Evolutionary conservation across 2,329 filamentous ascomycete genomes (phyloP).

Genomic region (Verticillium tricorpus): DNA sequence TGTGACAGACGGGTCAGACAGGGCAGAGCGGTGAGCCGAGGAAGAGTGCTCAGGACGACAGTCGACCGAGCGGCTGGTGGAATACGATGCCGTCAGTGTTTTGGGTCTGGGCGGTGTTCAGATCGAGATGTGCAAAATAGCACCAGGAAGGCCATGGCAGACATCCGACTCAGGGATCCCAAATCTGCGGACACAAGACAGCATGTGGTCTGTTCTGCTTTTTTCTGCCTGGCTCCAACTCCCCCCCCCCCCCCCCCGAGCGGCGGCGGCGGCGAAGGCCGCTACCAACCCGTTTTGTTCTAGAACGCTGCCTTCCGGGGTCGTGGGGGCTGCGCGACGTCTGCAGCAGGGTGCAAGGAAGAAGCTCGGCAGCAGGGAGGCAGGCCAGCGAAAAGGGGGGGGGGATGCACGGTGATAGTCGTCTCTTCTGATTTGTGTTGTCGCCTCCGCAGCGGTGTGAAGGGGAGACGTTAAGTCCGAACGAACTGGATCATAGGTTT

Average conservation of each 20-base stretch:
- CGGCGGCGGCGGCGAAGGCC: not conserved
- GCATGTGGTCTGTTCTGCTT: not conserved
- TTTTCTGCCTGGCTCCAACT: not conserved
- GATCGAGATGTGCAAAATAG: not conserved
- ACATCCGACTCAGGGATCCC: not conserved
- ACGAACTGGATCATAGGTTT: not conserved
- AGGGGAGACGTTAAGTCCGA: not conserved
- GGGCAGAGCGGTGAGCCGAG: not conserved
- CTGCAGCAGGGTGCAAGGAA: not conserved
- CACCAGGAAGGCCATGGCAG: not conserved
- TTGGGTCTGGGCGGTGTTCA: not conserved
- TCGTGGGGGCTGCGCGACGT: not conserved
- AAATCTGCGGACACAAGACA: not conserved
- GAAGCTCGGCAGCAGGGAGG: not conserved
- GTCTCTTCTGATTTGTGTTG: not conserved
- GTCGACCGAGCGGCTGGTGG: not conserved
- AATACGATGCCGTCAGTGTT: not conserved
- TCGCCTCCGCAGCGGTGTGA: not conserved
- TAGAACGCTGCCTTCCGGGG: slow-evolving; percentile 4
- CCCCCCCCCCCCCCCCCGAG: not conserved
- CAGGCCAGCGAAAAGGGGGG: not conserved
- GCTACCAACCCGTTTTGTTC: slow-evolving; percentile 2
- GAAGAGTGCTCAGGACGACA: not conserved
- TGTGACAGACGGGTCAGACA: not conserved
- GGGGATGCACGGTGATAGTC: not conserved